Conservation (phyloP, 805 yeast genomes). For the Candida incommunis region DNA sequence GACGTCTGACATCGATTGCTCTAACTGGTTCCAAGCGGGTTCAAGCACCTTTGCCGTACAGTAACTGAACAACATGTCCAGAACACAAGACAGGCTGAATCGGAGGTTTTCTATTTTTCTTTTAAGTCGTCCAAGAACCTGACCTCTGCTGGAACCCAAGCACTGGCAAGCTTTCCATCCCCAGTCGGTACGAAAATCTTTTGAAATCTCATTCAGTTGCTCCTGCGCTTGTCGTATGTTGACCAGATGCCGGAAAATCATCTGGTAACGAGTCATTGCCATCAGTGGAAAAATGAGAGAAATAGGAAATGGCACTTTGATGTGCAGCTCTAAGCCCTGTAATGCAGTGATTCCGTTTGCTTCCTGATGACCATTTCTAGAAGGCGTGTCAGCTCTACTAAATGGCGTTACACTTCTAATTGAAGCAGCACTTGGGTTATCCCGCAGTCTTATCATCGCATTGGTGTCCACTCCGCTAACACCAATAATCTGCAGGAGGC, state of each 20-base stretch:
- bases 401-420: neutral
- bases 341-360: conserved; percentile 14
- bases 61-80: conserved; percentile 41
- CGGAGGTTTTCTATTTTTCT: conserved; percentile 20
- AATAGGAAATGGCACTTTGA: conserved; percentile 66
- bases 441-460: conserved; percentile 3
- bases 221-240: conserved; percentile 49
- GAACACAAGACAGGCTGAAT: conserved; percentile 39
- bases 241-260: conserved; percentile 57
- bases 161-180: neutral
- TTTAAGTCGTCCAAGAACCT: conserved; percentile 7
- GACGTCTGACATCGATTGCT: conserved; percentile 15
- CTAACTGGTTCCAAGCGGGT: conserved; percentile 33
- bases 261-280: conserved; percentile 62
- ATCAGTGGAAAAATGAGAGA: conserved; percentile 62
- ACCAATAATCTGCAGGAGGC: conserved; percentile 21
- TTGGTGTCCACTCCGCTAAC: conserved; percentile 21
- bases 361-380: conserved; percentile 3
- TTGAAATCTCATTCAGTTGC: conserved; percentile 55
- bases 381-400: neutral
- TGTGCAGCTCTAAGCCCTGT: conserved; percentile 24
- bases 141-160: neutral
- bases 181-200: conserved; percentile 26
- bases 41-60: conserved; percentile 47
- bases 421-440: neutral